Evolutionary conservation across 2,329 filamentous ascomycete species (phyloP).

Genomic region (Aspergillus bombycis): DNA sequence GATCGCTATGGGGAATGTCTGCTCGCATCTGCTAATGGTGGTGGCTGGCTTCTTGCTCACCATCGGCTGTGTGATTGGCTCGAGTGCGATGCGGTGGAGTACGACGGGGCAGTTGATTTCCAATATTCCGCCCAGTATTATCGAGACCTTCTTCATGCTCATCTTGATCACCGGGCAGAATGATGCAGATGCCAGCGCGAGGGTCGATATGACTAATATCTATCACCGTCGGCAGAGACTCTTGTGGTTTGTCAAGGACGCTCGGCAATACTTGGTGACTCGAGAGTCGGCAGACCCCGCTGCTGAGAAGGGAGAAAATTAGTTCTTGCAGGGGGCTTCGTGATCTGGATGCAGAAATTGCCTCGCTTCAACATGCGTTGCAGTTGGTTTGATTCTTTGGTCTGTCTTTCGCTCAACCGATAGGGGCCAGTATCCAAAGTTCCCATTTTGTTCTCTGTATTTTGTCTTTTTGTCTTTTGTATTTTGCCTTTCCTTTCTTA

Average conservation of each 20-base stretch:
- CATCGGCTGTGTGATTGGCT: slow-evolving; percentile 30
- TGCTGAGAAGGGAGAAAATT: neutral
- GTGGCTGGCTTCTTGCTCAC: slow-evolving; percentile 29
- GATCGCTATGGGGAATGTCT: slow-evolving; percentile 24
- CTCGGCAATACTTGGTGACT: neutral
- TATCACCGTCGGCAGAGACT: slow-evolving; percentile 20
- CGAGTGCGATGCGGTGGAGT: slow-evolving; percentile 37
- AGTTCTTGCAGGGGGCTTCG: neutral
- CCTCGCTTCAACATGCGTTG: neutral
- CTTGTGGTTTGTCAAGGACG: neutral
- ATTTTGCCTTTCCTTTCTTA: neutral
- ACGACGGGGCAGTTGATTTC: slow-evolving; percentile 39
- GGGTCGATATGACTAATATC: slow-evolving; percentile 17
- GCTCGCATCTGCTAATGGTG: slow-evolving; percentile 35
- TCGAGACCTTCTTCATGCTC: slow-evolving; percentile 41
- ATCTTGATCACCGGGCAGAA: slow-evolving; percentile 40
- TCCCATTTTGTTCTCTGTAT: neutral
- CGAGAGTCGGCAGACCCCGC: neutral
- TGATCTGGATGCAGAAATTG: neutral
- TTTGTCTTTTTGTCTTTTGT: neutral
- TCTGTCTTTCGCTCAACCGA: neutral
- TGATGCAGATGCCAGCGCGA: slow-evolving; percentile 26
- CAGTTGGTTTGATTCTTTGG: neutral
- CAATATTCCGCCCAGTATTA: slow-evolving; percentile 41
- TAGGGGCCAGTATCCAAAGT: neutral